A percentile compares a stretch with the other conserved stretches of the same genome.
Evolutionary conservation across 2,329 filamentous ascomycete genomes (phyloP).

Genomic region (Pyrenochaeta sp.): DNA sequence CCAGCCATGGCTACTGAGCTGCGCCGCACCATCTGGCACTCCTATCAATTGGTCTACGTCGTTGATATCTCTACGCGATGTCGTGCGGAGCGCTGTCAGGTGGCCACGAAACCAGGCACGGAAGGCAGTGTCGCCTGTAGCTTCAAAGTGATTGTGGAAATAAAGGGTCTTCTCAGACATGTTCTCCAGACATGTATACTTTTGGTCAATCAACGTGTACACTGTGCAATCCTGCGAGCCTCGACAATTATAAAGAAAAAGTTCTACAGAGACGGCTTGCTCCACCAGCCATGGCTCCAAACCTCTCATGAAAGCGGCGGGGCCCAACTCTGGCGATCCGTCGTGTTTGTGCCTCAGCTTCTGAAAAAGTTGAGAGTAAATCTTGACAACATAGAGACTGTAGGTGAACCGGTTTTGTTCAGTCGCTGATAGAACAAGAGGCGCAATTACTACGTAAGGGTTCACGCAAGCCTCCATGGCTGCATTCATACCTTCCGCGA

Average conservation of each 20-base stretch:
- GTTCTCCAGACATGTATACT: not conserved
- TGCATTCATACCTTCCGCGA: conserved; percentile 13
- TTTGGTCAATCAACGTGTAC: not conserved
- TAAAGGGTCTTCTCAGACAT: not conserved
- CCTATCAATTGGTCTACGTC: not conserved
- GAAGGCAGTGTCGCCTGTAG: not conserved
- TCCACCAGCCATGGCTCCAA: conserved; percentile 18
- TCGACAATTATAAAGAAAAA: not conserved
- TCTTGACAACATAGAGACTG: conserved; percentile 11
- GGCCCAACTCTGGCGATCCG: not conserved
- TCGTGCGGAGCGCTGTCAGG: not conserved
- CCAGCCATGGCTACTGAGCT: not conserved
- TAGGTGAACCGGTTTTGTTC: conserved; percentile 13
- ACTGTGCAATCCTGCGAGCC: not conserved
- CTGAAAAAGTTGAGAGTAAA: conserved; percentile 11
- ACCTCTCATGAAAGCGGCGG: conserved; percentile 5
- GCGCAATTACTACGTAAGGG: conserved; percentile 1
- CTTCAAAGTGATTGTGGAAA: not conserved
- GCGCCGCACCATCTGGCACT: not conserved
- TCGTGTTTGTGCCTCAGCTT: not conserved
- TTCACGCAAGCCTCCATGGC: conserved; percentile 12
- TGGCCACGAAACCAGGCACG: not conserved
- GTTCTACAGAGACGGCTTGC: conserved; percentile 5
- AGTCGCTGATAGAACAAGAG: conserved; percentile 6
- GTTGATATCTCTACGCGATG: too few relatives aligned